Evolutionary conservation across 2,329 filamentous ascomycete genomes (phyloP), one percentile per base, ranked within the genome.

Genomic region (Penicillium sclerotiorum): DNA sequence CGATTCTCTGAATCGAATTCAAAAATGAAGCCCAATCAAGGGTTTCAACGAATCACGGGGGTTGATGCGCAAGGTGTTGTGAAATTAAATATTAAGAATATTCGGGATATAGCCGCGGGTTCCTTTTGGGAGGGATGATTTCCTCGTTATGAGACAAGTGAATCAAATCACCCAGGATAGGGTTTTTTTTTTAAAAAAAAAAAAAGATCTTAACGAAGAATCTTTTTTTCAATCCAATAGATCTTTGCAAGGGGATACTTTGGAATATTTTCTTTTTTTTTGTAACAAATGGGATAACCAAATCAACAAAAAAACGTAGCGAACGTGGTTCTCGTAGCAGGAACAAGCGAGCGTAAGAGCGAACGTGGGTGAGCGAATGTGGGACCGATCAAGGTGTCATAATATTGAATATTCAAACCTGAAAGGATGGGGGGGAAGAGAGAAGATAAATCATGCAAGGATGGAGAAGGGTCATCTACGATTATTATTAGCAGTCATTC

Each of bases 301-400:
- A 30, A 25, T 15, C 23, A 48, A 40, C 18, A 13, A 44, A 39
- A 40, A 60, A 62, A 60, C 62, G 67, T 71, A 72, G 69, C 69
- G 69, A 72, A 65, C 62, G 69, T 71, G 60, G 59, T 66, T 66
- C 62, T 65, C 61, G 64, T 65, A 61, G 61, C 60, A 63, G 66
- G 58, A 61, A 57, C 55, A 66, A 69, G 67, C 66, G 66, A 70
- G 63, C 63, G 65, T 69, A 60, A 59, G 56, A 64, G 67, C 67
- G 67, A 71, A 63, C 62, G 69, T 66, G 60, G 56, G 55, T 62
- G 64, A 67, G 64, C 64, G 66, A 68, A 62, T 66, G 63, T 62
- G 57, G 57, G 30, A 54, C 55, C 56, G 49, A 54, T 62, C 61
- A 67, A 58, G 58, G 49, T 63, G 59, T 65, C 65, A 68, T 69